These are phyloP conservation scores for Lantana camara DNA, from an alignment of 257 asterid species.

Conservation along the genomic window DNA sequence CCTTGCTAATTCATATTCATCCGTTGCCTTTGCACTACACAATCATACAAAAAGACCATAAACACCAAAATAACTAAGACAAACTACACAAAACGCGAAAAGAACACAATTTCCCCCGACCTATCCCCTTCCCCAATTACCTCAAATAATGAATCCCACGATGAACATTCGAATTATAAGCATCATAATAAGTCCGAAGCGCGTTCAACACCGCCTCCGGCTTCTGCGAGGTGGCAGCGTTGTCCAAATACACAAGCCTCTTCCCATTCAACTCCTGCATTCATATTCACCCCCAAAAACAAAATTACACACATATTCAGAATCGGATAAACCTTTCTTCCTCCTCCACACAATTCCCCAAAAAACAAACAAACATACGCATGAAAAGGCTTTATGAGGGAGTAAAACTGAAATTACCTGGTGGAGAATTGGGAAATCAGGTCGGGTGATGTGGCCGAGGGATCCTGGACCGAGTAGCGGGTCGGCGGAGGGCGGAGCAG, in stretches of 20 bases:
- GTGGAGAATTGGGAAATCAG: constrained; percentile 90
- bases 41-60: constrained; percentile 1
- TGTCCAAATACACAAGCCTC: constrained; percentile 91
- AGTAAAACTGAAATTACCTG: constrained; percentile 48
- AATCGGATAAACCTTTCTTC: background rate
- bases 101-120: background rate
- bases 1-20: constrained; percentile 84
- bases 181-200: constrained; percentile 67
- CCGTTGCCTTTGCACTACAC: constrained; percentile 85
- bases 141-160: constrained; percentile 95
- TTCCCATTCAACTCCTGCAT: constrained; percentile 87
- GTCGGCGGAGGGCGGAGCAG: constrained; percentile 40
- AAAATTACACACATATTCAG: background rate
- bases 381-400: background rate
- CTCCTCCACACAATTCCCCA: background rate
- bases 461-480: constrained; percentile 64
- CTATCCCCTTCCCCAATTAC: constrained; percentile 33
- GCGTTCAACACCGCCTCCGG: constrained; percentile 73
- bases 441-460: constrained; percentile 68
- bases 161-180: constrained; percentile 90
- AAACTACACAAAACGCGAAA: background rate
- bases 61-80: background rate
- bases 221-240: constrained; percentile 99
- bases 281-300: background rate
- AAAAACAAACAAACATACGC: background rate